Conservation (phyloP, 2,329 filamentous ascomycete species). For the Chaetomium sp. region DNA sequence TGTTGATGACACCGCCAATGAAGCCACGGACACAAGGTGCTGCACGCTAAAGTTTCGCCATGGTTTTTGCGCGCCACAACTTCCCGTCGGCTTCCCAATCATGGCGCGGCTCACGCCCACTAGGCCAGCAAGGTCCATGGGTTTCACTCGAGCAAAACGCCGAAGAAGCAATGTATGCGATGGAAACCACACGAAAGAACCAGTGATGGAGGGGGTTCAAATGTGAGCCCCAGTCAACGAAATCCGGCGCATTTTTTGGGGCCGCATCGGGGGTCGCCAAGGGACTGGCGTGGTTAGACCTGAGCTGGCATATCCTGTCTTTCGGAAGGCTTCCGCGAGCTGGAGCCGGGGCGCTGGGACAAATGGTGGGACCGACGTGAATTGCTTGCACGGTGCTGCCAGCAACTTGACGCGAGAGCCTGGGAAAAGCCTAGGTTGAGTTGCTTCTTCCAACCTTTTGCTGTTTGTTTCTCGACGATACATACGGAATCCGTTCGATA, state of each 20-base stretch:
- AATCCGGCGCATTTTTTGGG: not conserved
- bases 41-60: slow-evolving; percentile 7
- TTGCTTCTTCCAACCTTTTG: slow-evolving; percentile 4
- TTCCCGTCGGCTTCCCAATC: not conserved
- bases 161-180: not conserved
- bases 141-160: not conserved
- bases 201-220: not conserved
- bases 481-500: not conserved
- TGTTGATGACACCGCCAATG: not conserved
- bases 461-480: not conserved
- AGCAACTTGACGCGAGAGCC: not conserved
- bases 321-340: not conserved
- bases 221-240: not conserved
- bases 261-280: not conserved
- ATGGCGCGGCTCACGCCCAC: not conserved
- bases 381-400: not conserved
- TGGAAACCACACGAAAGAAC: not conserved
- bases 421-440: not conserved
- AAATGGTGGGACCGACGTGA: not conserved
- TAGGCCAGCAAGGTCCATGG: not conserved
- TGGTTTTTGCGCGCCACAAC: slow-evolving; percentile 3
- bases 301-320: not conserved
- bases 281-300: not conserved
- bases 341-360: slow-evolving; percentile 1
- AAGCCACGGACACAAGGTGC: not conserved